A percentile compares a stretch with the other conserved stretches of the same genome.
phyloP scores from a whole-genome alignment of 1,139 yeast species.

The Hansenula sp. region DNA sequence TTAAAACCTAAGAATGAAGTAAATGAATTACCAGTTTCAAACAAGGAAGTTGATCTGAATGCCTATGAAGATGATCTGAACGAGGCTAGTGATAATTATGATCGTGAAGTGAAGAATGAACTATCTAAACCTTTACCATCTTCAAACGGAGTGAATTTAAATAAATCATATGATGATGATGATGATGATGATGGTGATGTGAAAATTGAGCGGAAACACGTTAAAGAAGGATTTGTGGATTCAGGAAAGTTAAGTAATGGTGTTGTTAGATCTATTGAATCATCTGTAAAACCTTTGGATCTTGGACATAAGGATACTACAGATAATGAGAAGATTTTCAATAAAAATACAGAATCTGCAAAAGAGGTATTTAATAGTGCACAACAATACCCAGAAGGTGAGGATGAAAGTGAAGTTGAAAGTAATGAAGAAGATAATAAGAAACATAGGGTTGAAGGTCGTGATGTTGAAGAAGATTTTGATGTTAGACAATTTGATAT shows the following conservation, averaged over 20 bases:
- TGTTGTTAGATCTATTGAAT: background rate
- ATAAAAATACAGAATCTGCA: background rate
- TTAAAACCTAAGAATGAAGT: background rate
- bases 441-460: constrained; percentile 7
- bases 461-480: constrained; percentile 32
- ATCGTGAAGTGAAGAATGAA: background rate
- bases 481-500: constrained; percentile 74
- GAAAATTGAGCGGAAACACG: background rate
- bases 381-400: constrained; percentile 7
- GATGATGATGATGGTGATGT: constrained; percentile 6
- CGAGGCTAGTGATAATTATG: background rate
- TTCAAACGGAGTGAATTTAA: constrained; percentile 9
- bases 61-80: constrained; percentile 1
- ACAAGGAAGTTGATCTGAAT: too few relatives aligned
- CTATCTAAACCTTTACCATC: too few relatives aligned
- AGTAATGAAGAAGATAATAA: background rate
- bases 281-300: background rate
- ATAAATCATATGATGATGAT: background rate
- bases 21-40: background rate
- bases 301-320: background rate
- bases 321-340: too few relatives aligned
- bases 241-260: background rate
- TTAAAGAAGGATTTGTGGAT: background rate
- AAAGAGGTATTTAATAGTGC: background rate
- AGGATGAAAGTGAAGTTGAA: too few relatives aligned